phyloP scores from a whole-genome alignment of 2,329 filamentous ascomycete genomes.

The Sporothrix pseudoabietina region DNA sequence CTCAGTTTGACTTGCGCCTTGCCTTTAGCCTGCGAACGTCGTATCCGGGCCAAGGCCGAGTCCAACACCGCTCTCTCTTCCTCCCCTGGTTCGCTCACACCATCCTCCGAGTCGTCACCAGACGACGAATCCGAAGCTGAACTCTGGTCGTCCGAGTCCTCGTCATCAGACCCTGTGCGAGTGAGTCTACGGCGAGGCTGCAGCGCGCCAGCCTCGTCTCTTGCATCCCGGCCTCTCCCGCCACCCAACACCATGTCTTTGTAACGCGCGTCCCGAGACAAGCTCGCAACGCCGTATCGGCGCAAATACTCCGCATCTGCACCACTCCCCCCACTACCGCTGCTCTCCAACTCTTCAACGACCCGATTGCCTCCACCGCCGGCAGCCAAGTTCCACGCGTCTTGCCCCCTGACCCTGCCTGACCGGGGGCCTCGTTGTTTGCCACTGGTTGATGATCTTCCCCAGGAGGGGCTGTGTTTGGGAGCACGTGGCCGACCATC shows the following conservation, averaged over 20 bases:
- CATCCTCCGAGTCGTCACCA: conserved; percentile 52
- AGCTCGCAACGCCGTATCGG: conserved; percentile 24
- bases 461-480: conserved; percentile 89
- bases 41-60: conserved; percentile 77
- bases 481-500: conserved; percentile 99
- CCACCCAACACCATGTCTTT: conserved; percentile 1
- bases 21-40: conserved; percentile 73
- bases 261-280: conserved; percentile 54
- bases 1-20: conserved; percentile 78
- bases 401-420: conserved; percentile 30
- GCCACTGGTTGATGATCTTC: conserved; percentile 82
- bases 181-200: conserved; percentile 45
- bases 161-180: conserved; percentile 41
- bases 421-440: conserved; percentile 52
- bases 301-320: conserved; percentile 41
- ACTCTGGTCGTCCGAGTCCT: conserved; percentile 15
- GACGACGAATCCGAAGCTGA: conserved; percentile 42
- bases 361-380: conserved; percentile 45
- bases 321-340: conserved; percentile 54
- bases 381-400: conserved; percentile 42
- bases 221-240: conserved; percentile 53
- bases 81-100: conserved; percentile 44
- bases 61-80: conserved; percentile 74
- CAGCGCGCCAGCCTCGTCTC: conserved; percentile 34
- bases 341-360: conserved; percentile 70